Evolutionary conservation across 345 rosid species (phyloP), one percentile per base, ranked within the genome.

Genomic region (Aegle marmelos): DNA sequence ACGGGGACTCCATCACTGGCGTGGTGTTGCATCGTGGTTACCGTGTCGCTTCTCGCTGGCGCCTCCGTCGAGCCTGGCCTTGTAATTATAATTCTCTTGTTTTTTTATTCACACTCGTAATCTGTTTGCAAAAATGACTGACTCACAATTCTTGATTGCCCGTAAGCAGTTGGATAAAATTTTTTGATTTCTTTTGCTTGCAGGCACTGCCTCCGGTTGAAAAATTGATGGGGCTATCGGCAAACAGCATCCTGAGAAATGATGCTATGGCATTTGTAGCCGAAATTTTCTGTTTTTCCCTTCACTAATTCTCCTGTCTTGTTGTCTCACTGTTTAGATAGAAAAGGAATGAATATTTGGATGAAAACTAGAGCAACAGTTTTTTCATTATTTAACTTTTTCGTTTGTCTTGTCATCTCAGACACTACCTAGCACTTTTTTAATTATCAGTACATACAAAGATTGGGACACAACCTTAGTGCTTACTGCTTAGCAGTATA

Each of bases 1-100:
- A 89, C 91, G 4, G 94, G 97, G 67, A 91, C 95, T 24, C 95
- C 97, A 34, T 93, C 95, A 27, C 78, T 91, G 17, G 91, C 84
- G 8, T 75, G 76, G 91, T 93, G 95, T 21, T 81, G 82, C 58
- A 87, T 84, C 45, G 90, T 86, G 64, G 92, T 90, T 71, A 64
- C 91, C 66, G 87, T 74, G 22, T 91, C 98, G 22, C 90, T 93
- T 56, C 92, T 93, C 17, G 84, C 86, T 9, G 98, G 98, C 31
- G 93, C 94, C 67, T 91, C 98, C 21, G 64, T 90, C 25, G 93
- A 89, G 73, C 97, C 97, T 16, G 78, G 88, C 76, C 93, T 91
- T 39, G 93, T 90, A 92, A 81, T 27, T 31, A 27, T 45, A 1
- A 19, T 9, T 48, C 10, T 11, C 1, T 2, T 22, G 50, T 7